These are phyloP conservation scores for Teratosphaeria gauchensis DNA, from an alignment of 2,329 filamentous ascomycete species.

Conservation along the genomic window DNA sequence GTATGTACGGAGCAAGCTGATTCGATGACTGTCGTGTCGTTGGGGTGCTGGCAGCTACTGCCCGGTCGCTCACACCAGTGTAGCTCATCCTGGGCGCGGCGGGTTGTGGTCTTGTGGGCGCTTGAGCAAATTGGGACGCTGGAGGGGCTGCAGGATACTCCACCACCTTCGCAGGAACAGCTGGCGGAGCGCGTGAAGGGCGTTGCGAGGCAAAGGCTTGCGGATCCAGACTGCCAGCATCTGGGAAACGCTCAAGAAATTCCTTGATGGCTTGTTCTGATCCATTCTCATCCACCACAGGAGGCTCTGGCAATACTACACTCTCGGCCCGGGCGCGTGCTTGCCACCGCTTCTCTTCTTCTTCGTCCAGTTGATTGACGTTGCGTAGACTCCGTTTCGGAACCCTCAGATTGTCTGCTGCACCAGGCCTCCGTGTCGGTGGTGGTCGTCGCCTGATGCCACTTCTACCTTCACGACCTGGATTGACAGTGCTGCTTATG, in stretches of 20 bases:
- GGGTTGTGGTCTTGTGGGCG: conserved; percentile 50
- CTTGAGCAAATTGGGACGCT: conserved; percentile 34
- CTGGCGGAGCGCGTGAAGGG: conserved; percentile 25
- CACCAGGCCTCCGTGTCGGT: conserved; percentile 37
- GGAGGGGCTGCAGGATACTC: conserved; percentile 23
- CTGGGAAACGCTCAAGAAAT: conserved; percentile 72
- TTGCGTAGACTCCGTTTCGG: conserved; percentile 48
- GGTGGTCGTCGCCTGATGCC: conserved; percentile 41
- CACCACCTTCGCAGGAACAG: conserved; percentile 14
- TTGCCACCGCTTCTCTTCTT: conserved; percentile 75
- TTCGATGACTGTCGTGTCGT: conserved; percentile 24
- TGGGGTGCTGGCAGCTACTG: conserved; percentile 24
- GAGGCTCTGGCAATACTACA: conserved; percentile 31
- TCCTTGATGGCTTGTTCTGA: conserved; percentile 52
- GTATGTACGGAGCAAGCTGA: conserved; percentile 36
- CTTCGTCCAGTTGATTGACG: conserved; percentile 63
- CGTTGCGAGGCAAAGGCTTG: conserved; percentile 43
- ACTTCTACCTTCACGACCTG: conserved; percentile 31
- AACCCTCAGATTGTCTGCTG: conserved; percentile 37
- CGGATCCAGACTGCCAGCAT: conserved; percentile 50
- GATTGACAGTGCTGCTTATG: conserved; percentile 42
- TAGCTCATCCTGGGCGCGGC: conserved; percentile 58
- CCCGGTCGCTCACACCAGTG: conserved; percentile 62
- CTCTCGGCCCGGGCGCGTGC: conserved; percentile 63
- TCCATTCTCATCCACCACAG: conserved; percentile 30